Conservation (phyloP, 139 green algal species). For the Diplosphaera chodatii region DNA sequence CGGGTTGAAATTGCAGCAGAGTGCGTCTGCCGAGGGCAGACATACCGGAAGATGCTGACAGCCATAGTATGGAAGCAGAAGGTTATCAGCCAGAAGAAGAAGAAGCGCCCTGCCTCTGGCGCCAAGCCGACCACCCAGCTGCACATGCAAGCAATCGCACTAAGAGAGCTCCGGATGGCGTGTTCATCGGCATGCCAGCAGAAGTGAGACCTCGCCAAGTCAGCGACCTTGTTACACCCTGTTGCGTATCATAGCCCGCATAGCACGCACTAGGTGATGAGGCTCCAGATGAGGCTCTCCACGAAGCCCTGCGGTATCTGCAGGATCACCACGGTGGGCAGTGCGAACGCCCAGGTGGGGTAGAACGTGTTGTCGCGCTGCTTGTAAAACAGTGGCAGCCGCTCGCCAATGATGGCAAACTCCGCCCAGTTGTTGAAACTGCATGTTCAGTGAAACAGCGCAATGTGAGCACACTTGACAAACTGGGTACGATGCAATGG, state of each 20-base stretch:
- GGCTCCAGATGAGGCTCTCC: constrained; percentile 16
- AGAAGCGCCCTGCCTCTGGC: constrained; percentile 11
- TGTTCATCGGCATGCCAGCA: no score
- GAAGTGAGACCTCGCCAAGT: no score
- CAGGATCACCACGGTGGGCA: constrained; percentile 12
- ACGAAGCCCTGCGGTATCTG: constrained; percentile 8
- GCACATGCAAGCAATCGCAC: no score
- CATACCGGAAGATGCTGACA: neutral
- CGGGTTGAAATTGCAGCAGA: no score
- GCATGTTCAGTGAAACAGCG: no score
- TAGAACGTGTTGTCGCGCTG: constrained; percentile 15
- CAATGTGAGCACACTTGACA: no score
- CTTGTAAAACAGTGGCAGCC: constrained; percentile 43
- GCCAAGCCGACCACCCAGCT: constrained; percentile 16
- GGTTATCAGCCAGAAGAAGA: neutral
- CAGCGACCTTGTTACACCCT: no score
- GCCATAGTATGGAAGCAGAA: neutral
- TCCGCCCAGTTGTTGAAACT: no score
- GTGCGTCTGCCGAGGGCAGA: no score
- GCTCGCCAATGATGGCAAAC: neutral
- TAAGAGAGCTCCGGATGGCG: no score
- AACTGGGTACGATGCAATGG: no score
- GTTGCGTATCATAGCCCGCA: no score
- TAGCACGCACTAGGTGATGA: neutral
- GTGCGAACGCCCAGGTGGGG: constrained; percentile 13